These are phyloP conservation scores for Paramecium octaurelia DNA, from an alignment of 73 alveolate genomes.

Conservation along the genomic window DNA sequence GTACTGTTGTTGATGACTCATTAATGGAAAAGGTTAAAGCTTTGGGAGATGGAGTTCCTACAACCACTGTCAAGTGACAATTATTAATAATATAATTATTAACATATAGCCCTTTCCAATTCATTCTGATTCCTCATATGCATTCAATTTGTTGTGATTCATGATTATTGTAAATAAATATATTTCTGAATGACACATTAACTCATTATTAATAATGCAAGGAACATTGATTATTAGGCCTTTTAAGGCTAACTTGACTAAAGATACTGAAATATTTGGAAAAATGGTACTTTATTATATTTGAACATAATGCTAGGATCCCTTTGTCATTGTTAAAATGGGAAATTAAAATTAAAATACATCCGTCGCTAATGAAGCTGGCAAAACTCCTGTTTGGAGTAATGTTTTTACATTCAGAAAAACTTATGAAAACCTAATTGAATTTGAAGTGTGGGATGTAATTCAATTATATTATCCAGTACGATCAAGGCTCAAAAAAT, in stretches of 20 bases:
- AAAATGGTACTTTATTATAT: not conserved
- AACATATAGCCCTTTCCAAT: not conserved
- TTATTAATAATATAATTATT: not conserved
- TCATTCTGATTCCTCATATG: not conserved
- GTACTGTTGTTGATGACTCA: constrained; percentile 74
- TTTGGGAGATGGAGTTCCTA: constrained; percentile 62
- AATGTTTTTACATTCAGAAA: not conserved
- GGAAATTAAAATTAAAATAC: not conserved
- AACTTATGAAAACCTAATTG: not conserved
- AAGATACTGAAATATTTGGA: constrained; percentile 4
- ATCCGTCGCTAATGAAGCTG: not conserved
- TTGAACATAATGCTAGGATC: not conserved
- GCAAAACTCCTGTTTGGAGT: constrained; percentile 8
- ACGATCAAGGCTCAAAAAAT: not conserved
- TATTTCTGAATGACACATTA: not conserved
- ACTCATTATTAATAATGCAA: not conserved
- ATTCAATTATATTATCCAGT: not conserved
- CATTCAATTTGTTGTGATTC: not conserved
- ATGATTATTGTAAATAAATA: not conserved
- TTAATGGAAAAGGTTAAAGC: constrained; percentile 72
- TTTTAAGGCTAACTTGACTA: not conserved
- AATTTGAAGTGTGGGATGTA: constrained; percentile 7
- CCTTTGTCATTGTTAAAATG: constrained; percentile 1
- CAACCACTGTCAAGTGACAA: not conserved
- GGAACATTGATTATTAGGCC: not conserved